phyloP scores from a whole-genome alignment of 208 protist genomes.

The Trypanosoma platydactyli region DNA sequence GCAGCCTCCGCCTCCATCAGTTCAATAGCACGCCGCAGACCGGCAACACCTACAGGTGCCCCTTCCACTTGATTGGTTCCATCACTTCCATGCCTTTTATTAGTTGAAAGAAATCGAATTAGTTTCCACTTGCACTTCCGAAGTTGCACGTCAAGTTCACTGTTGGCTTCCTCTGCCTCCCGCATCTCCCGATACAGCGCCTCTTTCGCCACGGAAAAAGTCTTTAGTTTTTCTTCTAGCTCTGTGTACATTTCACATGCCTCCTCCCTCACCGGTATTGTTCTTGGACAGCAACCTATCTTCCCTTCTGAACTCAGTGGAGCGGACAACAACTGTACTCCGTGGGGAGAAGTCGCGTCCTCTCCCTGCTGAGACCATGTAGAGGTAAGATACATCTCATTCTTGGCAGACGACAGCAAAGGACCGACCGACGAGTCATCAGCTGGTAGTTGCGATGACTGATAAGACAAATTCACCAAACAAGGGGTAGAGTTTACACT shows the following conservation, averaged over 20 bases:
- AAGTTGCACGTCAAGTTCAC: slow-evolving; percentile 58
- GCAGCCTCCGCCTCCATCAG: slow-evolving; percentile 42
- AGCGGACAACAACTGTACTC: no score
- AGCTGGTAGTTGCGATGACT: background rate
- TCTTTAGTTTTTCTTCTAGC: slow-evolving; percentile 56
- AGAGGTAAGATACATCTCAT: background rate
- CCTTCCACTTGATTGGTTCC: background rate
- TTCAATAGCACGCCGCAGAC: slow-evolving; percentile 57
- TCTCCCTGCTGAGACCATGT: background rate
- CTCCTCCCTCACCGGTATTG: slow-evolving; percentile 10
- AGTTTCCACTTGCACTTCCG: slow-evolving; percentile 76
- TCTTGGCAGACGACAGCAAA: slow-evolving; percentile 1
- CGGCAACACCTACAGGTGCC: slow-evolving; percentile 61
- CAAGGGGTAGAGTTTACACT: background rate
- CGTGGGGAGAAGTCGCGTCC: background rate
- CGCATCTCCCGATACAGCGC: slow-evolving; percentile 61
- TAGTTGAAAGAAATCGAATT: slow-evolving; percentile 61
- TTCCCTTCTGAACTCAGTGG: no score
- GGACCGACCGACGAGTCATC: background rate
- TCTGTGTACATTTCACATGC: slow-evolving; percentile 39
- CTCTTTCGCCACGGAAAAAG: slow-evolving; percentile 63
- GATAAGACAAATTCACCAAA: background rate
- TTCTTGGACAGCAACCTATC: no score
- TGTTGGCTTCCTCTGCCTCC: slow-evolving; percentile 64
- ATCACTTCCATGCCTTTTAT: background rate